Conservation (phyloP, 1,284 basidiomycete genomes). For the Gymnopus androsaceus region DNA sequence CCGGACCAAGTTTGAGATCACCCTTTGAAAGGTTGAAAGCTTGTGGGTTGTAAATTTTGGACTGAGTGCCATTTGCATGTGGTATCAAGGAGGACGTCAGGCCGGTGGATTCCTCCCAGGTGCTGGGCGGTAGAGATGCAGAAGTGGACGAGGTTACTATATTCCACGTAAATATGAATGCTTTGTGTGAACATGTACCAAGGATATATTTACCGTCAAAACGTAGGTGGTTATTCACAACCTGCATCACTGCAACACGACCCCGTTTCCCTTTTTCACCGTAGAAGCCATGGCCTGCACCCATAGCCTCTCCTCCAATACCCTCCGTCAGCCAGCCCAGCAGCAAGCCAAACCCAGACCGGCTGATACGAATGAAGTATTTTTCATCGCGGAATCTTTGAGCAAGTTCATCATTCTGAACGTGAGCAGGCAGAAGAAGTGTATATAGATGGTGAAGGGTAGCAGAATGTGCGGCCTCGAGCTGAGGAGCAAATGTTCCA, state of each 20-base stretch:
- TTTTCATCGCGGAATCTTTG: slow-evolving; percentile 89
- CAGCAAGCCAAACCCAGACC: slow-evolving; percentile 89
- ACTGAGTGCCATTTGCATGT: slow-evolving; percentile 47
- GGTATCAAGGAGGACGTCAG: slow-evolving; percentile 78
- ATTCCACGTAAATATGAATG: slow-evolving; percentile 28
- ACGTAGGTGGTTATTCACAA: slow-evolving; percentile 91
- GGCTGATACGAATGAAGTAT: slow-evolving; percentile 89
- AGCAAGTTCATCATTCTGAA: slow-evolving; percentile 81
- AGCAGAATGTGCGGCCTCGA: slow-evolving; percentile 70
- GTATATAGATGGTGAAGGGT: slow-evolving; percentile 84
- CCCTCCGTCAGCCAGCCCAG: slow-evolving; percentile 97
- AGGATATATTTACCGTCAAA: slow-evolving; percentile 73
- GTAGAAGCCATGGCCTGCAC: slow-evolving; percentile 80
- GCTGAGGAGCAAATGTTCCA: slow-evolving; percentile 67
- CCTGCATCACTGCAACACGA: slow-evolving; percentile 84
- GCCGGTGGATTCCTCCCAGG: slow-evolving; percentile 84
- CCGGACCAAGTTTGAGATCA: slow-evolving; percentile 81
- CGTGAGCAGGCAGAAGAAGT: slow-evolving; percentile 82
- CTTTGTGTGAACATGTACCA: slow-evolving; percentile 12
- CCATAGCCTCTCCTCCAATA: slow-evolving; percentile 81
- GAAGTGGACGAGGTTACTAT: slow-evolving; percentile 73
- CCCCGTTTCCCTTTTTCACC: slow-evolving; percentile 82
- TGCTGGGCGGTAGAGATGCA: slow-evolving; percentile 58
- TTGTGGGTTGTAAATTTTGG: slow-evolving; percentile 53
- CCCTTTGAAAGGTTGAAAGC: slow-evolving; percentile 76